Evolutionary conservation across 495 filamentous ascomycete genomes (phyloP).

Genomic region (Talaromyces borbonicus): DNA sequence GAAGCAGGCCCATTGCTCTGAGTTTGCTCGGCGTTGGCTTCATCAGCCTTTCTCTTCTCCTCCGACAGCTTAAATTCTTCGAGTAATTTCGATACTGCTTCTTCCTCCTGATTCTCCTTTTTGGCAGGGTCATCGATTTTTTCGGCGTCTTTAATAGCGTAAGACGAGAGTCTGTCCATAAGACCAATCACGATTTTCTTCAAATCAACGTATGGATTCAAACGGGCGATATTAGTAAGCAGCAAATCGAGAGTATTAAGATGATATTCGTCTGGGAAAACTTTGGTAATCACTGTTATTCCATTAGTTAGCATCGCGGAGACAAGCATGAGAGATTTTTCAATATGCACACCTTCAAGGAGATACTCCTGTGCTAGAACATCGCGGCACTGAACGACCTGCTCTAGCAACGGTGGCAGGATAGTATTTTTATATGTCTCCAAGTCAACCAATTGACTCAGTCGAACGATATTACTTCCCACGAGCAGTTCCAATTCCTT

Average conservation of each 20-base stretch:
- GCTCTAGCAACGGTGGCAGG: conserved; percentile 78
- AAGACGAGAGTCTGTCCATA: conserved; percentile 92
- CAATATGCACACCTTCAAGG: conserved; percentile 54
- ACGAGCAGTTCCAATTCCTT: conserved; percentile 93
- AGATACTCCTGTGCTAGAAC: conserved; percentile 96
- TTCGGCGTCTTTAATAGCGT: conserved; percentile 80
- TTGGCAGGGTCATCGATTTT: conserved; percentile 65
- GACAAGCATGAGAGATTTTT: neutral
- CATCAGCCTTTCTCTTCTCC: conserved; percentile 37
- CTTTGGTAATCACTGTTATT: conserved; percentile 80
- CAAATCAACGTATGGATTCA: conserved; percentile 93
- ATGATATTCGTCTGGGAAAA: conserved; percentile 98
- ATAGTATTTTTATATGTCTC: conserved; percentile 89
- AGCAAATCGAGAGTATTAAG: conserved; percentile 92
- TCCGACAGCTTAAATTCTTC: conserved; percentile 68
- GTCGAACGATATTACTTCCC: conserved; percentile 85
- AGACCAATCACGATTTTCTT: conserved; percentile 97
- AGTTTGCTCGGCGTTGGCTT: conserved; percentile 19
- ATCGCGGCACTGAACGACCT: conserved; percentile 96
- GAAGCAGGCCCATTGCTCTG: conserved; percentile 38
- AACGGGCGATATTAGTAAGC: conserved; percentile 76
- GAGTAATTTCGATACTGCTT: conserved; percentile 65
- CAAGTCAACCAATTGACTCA: conserved; percentile 93
- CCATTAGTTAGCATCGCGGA: neutral
- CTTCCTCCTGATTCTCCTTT: conserved; percentile 66